Base-by-base conservation (phyloP, 129 eudicot genomes). In the Artemisia argyi region DNA sequence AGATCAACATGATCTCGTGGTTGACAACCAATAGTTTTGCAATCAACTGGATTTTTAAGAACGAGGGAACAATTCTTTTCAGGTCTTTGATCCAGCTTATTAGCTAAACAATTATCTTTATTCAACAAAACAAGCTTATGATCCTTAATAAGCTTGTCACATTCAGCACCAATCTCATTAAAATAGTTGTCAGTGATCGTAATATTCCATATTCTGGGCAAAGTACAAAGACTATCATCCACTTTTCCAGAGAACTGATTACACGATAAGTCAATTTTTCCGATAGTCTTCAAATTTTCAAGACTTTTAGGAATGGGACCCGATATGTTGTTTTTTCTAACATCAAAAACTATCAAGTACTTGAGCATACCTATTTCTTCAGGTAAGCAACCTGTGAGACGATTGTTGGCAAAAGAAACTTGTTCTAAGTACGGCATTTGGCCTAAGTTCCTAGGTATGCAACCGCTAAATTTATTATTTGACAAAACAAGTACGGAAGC, bases 371-470 rank as follows among this genome's bases (percentile, higher is more conserved):
- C 89, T 15, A 90, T 62, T 16, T 84, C 96, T 13, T 85, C 90
- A 0, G 98, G 98, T 73, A 90, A 46, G 57, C 96, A 94, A 8
- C 96, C 98, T 0, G 87, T 75, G 44, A 94, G 80, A 2, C 74
- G 76, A 50, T 90, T 94, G 56, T 82, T 76, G 5, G 83, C 17
- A 16, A 94, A 71, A 11, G 81, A 61, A 68, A 84, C 26, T 71
- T 90, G 93, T 30, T 86, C 84, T 62, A 86, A 13, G 5, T 73
- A 73, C 2, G 68, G 71, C 98, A 90, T 85, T 0, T 61, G 77
- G n/a, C 91, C 96, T 32, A 94, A 78, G 76, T 88, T 88, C 61
- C 72, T 75, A 0, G 98, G 97, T 51, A 94, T 81, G 69, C 97
- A 90, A 1, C 98, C 98, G 0, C 35, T 73, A 26, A 94, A 81